Conservation (phyloP, 2,329 filamentous ascomycete genomes). For the Ophiostoma angusticollis region DNA sequence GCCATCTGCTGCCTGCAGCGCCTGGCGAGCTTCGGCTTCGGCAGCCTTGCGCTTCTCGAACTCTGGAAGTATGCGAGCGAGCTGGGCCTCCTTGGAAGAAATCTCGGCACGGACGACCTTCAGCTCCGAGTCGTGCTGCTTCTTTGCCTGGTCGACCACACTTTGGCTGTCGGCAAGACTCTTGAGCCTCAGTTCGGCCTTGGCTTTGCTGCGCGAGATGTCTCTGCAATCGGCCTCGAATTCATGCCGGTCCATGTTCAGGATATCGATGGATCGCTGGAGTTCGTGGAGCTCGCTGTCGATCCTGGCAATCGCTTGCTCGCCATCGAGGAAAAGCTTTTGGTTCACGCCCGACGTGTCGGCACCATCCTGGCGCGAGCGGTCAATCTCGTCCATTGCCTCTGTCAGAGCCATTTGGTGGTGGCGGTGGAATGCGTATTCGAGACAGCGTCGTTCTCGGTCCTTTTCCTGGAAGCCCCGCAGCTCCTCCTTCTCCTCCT, state of each 20-base stretch:
- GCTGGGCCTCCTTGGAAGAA: constrained; percentile 59
- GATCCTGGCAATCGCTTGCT: constrained; percentile 64
- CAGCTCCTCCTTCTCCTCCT: constrained; percentile 95
- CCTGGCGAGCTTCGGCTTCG: constrained; percentile 56
- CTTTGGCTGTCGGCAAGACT: constrained; percentile 72
- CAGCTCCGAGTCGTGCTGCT: constrained; percentile 59
- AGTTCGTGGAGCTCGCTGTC: constrained; percentile 69
- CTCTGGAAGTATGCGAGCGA: constrained; percentile 61
- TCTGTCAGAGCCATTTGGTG: constrained; percentile 71
- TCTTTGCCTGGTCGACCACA: constrained; percentile 58
- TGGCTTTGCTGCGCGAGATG: constrained; percentile 64
- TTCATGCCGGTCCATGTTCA: constrained; percentile 74
- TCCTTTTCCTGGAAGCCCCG: constrained; percentile 92
- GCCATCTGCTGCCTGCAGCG: constrained; percentile 64
- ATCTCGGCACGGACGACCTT: constrained; percentile 63
- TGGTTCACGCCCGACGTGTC: constrained; percentile 76
- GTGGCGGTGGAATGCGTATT: constrained; percentile 87
- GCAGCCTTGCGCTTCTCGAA: constrained; percentile 62
- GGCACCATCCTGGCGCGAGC: constrained; percentile 65
- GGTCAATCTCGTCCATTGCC: constrained; percentile 72
- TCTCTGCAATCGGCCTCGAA: constrained; percentile 84
- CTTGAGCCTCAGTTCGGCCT: constrained; percentile 75
- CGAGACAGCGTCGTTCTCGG: constrained; percentile 75
- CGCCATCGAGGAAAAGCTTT: constrained; percentile 60
- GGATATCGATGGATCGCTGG: constrained; percentile 69